Evolutionary conservation across 148 eudicot species (phyloP).

Genomic region (Limonium bicolor): DNA sequence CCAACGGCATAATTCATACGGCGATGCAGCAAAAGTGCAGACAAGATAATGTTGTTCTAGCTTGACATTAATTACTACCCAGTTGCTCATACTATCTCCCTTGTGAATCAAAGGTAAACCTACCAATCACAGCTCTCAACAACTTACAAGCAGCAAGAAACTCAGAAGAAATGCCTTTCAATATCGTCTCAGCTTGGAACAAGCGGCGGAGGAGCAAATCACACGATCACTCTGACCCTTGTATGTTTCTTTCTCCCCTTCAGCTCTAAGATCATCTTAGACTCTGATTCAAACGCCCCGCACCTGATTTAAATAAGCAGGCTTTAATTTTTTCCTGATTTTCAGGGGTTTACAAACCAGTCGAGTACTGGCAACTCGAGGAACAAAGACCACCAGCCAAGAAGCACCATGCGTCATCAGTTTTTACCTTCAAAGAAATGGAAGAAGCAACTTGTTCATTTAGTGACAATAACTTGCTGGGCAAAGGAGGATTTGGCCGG

Average conservation of each 20-base stretch:
- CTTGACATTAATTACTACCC: background rate
- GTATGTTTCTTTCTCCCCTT: constrained; percentile 17
- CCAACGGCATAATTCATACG: background rate
- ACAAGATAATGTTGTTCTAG: background rate
- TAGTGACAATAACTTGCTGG: constrained; percentile 66
- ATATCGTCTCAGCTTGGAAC: constrained; percentile 83
- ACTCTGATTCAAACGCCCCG: background rate
- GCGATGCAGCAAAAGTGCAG: background rate
- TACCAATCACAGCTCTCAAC: background rate
- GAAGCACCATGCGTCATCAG: constrained; percentile 62
- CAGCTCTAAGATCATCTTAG: constrained; percentile 1
- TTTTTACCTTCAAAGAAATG: constrained; percentile 88
- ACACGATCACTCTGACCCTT: constrained; percentile 55
- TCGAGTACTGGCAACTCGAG: constrained; percentile 61
- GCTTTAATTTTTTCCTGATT: background rate
- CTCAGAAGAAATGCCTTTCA: constrained; percentile 63
- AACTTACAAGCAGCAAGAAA: background rate
- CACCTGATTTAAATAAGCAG: background rate
- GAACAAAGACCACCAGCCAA: constrained; percentile 54
- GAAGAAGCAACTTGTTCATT: constrained; percentile 74
- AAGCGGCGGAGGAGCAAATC: constrained; percentile 87
- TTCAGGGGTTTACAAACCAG: constrained; percentile 79
- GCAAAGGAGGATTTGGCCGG: constrained; percentile 89
- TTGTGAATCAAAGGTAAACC: background rate
- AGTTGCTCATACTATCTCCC: background rate